phyloP scores from a whole-genome alignment of 495 filamentous ascomycete genomes.

The Neurospora tetraspora region DNA sequence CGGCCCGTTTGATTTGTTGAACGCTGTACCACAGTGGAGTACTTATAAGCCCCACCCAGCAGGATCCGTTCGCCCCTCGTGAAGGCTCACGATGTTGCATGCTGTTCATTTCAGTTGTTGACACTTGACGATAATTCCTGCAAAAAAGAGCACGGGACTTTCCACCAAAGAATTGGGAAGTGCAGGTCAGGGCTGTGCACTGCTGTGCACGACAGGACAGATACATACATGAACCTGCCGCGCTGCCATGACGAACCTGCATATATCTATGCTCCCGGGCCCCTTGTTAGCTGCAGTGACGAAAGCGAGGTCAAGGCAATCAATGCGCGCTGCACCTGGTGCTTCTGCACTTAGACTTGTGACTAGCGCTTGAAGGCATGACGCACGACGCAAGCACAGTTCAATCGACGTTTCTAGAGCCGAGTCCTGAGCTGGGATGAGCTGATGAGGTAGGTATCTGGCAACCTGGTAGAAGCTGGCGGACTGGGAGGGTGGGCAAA shows the following conservation, averaged over 20 bases:
- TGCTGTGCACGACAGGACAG: no score
- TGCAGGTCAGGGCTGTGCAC: no score
- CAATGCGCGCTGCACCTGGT: not conserved
- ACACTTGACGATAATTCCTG: not conserved
- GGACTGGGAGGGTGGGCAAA: not conserved
- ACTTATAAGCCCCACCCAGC: not conserved
- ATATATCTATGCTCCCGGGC: no score
- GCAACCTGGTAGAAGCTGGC: not conserved
- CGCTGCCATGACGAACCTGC: no score
- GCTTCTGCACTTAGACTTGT: not conserved
- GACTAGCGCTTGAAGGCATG: not conserved
- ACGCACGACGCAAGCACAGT: not conserved
- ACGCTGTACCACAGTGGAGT: not conserved
- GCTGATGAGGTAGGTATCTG: not conserved
- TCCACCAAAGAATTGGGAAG: no score
- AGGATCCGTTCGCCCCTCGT: no score
- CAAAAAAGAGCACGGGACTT: no score
- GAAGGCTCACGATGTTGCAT: no score
- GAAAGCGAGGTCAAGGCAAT: not conserved
- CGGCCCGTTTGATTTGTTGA: not conserved
- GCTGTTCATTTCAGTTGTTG: no score
- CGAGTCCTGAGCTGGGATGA: not conserved
- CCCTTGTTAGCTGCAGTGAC: not conserved
- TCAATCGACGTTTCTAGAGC: not conserved
- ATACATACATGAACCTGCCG: no score